Conservation (phyloP, 1,284 basidiomycete species). For the Fomitopsis schrenkii region DNA sequence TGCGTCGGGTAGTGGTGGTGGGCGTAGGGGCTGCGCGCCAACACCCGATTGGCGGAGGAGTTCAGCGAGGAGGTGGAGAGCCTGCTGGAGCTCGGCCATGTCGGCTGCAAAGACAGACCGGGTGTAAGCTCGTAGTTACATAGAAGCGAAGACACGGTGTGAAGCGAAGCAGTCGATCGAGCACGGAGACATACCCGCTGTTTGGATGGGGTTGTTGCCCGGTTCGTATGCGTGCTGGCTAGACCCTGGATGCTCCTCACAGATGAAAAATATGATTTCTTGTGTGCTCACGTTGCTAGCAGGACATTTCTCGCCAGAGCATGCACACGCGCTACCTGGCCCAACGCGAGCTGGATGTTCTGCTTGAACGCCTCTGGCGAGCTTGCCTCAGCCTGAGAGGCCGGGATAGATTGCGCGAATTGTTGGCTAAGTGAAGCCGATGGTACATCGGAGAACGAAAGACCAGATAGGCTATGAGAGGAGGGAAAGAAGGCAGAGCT, state of each 20-base stretch:
- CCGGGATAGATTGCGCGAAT: background rate
- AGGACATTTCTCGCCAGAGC: constrained; percentile 40
- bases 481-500: background rate
- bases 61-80: constrained; percentile 39
- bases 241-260: background rate
- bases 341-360: constrained; percentile 43
- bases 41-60: constrained; percentile 46
- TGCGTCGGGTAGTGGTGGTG: constrained; percentile 17
- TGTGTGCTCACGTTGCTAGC: constrained; percentile 42
- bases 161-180: background rate
- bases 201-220: constrained; percentile 42
- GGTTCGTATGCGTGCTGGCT: constrained; percentile 54
- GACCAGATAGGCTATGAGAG: background rate
- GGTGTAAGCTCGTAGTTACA: background rate
- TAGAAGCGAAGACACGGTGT: background rate
- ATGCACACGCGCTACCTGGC: constrained; percentile 42
- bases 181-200: constrained; percentile 36
- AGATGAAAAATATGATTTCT: no score
- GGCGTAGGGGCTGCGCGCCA: constrained; percentile 41
- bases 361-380: constrained; percentile 53
- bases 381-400: constrained; percentile 46
- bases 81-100: constrained; percentile 41
- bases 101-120: constrained; percentile 30
- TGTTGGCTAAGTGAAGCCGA: background rate
- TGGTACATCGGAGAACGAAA: background rate